Percentiles rank a stretch among this genome's conserved stretches.
These are phyloP conservation scores for Gentiana dahurica DNA, from an alignment of 257 asterid genomes.

Conservation along the genomic window DNA sequence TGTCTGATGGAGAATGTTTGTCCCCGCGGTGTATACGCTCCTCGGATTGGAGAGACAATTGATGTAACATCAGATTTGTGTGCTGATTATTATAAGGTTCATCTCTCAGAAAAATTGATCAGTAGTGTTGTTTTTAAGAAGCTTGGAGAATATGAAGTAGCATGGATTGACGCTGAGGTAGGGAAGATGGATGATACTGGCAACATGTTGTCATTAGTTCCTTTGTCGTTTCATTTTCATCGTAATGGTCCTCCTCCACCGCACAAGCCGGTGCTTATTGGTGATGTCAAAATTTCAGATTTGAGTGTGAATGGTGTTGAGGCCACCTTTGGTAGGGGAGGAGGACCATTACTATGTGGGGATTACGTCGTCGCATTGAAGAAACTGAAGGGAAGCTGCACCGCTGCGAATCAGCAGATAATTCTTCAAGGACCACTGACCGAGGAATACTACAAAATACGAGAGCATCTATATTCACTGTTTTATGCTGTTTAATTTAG, in stretches of 20 bases:
- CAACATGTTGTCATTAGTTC: constrained; percentile 61
- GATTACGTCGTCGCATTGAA: constrained; percentile 70
- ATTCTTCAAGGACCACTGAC: constrained; percentile 93
- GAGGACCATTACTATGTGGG: constrained; percentile 60
- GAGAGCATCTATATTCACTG: constrained; percentile 75
- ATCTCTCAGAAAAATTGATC: constrained; percentile 89
- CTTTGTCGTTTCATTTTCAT: constrained; percentile 26
- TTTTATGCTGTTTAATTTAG: constrained; percentile 58
- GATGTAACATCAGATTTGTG: constrained; percentile 98
- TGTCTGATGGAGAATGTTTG: constrained; percentile 65
- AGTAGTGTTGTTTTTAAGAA: constrained; percentile 81
- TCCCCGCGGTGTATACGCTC: constrained; percentile 71
- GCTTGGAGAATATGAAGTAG: constrained; percentile 95
- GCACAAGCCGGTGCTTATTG: constrained; percentile 87
- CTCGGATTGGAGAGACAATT: constrained; percentile 84
- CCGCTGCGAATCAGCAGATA: constrained; percentile 64
- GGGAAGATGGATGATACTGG: constrained; percentile 47
- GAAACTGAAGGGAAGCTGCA: constrained; percentile 52
- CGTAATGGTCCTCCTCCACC: constrained; percentile 32
- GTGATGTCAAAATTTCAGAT: constrained; percentile 65
- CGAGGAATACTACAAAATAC: constrained; percentile 75
- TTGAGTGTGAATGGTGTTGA: constrained; percentile 76
- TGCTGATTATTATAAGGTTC: constrained; percentile 70
- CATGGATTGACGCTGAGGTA: constrained; percentile 95
- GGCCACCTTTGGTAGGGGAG: constrained; percentile 8